Conservation (phyloP, 2,329 filamentous ascomycete genomes). For the Aspergillus melleus region DNA sequence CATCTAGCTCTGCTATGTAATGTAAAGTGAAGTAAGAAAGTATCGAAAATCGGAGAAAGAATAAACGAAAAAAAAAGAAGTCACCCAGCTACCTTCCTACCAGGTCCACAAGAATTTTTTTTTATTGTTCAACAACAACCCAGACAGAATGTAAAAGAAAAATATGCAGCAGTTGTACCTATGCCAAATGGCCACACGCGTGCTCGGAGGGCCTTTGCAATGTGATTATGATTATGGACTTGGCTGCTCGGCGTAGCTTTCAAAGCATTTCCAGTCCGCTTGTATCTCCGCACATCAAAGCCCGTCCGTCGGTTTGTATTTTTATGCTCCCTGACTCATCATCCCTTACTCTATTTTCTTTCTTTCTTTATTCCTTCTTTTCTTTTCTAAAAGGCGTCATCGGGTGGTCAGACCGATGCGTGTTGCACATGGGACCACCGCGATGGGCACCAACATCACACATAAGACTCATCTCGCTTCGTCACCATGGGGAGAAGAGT, state of each 20-base stretch:
- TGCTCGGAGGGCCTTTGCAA: neutral
- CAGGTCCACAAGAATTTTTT: neutral
- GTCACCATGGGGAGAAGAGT: neutral
- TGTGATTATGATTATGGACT: neutral
- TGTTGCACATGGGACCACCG: neutral
- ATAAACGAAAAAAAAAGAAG: no score
- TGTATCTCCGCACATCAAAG: neutral
- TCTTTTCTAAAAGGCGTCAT: slow-evolving; percentile 2
- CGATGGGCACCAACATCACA: neutral
- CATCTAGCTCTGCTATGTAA: neutral
- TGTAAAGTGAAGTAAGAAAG: neutral
- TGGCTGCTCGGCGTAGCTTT: neutral
- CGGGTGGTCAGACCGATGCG: neutral
- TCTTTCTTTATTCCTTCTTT: slow-evolving; percentile 5
- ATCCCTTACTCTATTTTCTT: neutral
- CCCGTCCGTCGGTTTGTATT: neutral
- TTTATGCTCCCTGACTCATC: neutral
- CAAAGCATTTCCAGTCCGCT: neutral
- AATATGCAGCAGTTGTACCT: neutral
- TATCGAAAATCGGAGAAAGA: neutral
- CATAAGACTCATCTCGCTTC: neutral
- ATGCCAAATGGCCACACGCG: no score
- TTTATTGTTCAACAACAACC: neutral
- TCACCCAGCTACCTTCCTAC: neutral
- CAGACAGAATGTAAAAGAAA: neutral